Conservation (phyloP, 78 protist species). For the Dictyostelium purpureum region DNA sequence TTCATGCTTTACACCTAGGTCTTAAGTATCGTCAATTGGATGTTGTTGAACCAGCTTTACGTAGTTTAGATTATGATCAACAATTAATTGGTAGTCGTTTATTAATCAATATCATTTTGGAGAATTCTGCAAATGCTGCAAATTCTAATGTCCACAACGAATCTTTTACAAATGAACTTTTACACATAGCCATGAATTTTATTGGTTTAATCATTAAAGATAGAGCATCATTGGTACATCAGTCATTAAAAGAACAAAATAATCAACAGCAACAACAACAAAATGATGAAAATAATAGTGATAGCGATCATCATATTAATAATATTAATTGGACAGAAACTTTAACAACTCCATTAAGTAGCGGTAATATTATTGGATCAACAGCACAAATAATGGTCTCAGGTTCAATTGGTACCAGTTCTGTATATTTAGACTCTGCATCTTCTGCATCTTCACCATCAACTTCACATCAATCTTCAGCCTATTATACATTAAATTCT, state of each 20-base stretch:
- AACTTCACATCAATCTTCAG: not conserved
- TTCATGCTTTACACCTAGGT: slow-evolving; percentile 81
- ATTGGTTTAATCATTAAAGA: slow-evolving; percentile 60
- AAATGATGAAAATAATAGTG: not conserved
- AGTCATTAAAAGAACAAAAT: not conserved
- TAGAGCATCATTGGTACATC: slow-evolving; percentile 48
- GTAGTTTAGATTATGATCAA: slow-evolving; percentile 63
- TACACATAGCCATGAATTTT: slow-evolving; percentile 75
- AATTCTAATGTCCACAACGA: slow-evolving; percentile 69
- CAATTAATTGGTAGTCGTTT: slow-evolving; percentile 39
- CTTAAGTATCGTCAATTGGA: slow-evolving; percentile 76
- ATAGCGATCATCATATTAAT: not conserved
- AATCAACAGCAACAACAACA: not conserved
- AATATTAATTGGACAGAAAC: slow-evolving; percentile 68
- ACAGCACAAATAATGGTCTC: not conserved
- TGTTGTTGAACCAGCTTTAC: slow-evolving; percentile 73
- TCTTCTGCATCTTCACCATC: not conserved
- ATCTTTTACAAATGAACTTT: slow-evolving; percentile 55
- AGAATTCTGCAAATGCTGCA: slow-evolving; percentile 53
- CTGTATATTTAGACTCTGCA: no score
- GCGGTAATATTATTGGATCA: not conserved
- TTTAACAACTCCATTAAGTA: slow-evolving; percentile 16
- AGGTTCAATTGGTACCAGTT: not conserved
- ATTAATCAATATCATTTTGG: slow-evolving; percentile 33
- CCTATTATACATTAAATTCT: not conserved